Evolutionary conservation across 1,139 yeast genomes (phyloP).

Genomic region (Ashbya aceris): DNA sequence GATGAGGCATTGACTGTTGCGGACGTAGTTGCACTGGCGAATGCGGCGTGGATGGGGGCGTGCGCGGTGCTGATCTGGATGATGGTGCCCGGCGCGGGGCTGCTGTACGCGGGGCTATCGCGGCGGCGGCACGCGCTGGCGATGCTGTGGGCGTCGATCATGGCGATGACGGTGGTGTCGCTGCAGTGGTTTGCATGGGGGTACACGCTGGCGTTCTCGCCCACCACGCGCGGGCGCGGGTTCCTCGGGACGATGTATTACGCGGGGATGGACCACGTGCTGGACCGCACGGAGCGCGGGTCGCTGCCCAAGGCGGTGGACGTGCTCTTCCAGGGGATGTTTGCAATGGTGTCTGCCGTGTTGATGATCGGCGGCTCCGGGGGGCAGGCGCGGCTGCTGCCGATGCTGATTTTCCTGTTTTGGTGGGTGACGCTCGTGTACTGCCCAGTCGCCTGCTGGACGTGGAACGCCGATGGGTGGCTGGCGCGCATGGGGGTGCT

Average conservation of each 20-base stretch:
- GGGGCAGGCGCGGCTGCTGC: constrained; percentile 93
- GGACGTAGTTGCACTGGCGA: constrained; percentile 35
- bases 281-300: constrained; percentile 67
- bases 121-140: constrained; percentile 90
- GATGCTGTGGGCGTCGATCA: constrained; percentile 85
- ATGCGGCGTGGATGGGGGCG: constrained; percentile 83
- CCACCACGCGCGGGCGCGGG: constrained; percentile 46
- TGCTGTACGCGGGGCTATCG: constrained; percentile 81
- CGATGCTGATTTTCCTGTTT: constrained; percentile 90
- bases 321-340: constrained; percentile 90
- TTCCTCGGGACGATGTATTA: constrained; percentile 75
- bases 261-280: constrained; percentile 68
- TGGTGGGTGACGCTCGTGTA: constrained; percentile 94
- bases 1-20: too few species aligned
- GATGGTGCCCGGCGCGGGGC: constrained; percentile 91
- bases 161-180: constrained; percentile 70
- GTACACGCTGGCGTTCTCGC: constrained; percentile 77
- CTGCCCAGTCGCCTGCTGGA: constrained; percentile 93
- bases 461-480: constrained; percentile 95
- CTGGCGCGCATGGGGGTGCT: constrained; percentile 68
- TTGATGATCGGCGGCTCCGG: constrained; percentile 96
- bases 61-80: constrained; percentile 78
- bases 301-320: constrained; percentile 52
- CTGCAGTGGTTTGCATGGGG: constrained; percentile 99
- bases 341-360: constrained; percentile 84